Evolutionary conservation across 768 basidiomycete species (phyloP), one percentile per base, ranked within the genome.

Genomic region (Mycena albidolilacea): DNA sequence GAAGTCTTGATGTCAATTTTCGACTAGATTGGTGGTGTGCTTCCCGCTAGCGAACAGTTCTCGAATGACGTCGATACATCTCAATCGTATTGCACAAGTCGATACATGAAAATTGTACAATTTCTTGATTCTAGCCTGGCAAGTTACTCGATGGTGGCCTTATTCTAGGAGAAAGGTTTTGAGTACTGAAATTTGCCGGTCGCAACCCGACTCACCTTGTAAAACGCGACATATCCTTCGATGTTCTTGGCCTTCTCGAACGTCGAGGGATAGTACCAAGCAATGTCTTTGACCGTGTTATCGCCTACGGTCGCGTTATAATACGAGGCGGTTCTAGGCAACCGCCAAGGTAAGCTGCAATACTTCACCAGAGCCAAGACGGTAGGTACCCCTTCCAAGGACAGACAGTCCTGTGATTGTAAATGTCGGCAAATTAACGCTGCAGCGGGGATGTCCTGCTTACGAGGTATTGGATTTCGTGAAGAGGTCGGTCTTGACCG

Each of bases 181-280:
- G 41, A 44, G 59, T 64, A 12, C 15, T 19, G 60, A n/a, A 64
- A 21, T 15, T 50, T 48, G 17, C 12, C 38, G 15, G 21, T 46
- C 11, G 6, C 23, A 39, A 12, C 35, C 50, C 10, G n/a, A 17
- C 72, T 68, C 57, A 90, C 93, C 87, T 94, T 94, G 85, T 95
- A 93, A 79, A 95, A 95, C 0, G 94, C 95, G 23, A 95, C 85
- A 77, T 91, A 90, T 11, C 85, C 85, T 79, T 92, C 87, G 77
- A 95, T 92, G 7, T 87, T 78, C 60, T 88, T 84, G 0, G 93
- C 94, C 72, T 86, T 87, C 5, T 87, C 82, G 37, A 85, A 88
- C 0, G 91, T 83, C 1, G 85, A 64, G 0, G 92, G 89, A 77
- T 95, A 95, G 77, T 90, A 92, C 93, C 94, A 94, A 64, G 93